These are phyloP conservation scores for Pythium rhizo-oryzae DNA, from an alignment of 352 stramenopile species.

Conservation along the genomic window DNA sequence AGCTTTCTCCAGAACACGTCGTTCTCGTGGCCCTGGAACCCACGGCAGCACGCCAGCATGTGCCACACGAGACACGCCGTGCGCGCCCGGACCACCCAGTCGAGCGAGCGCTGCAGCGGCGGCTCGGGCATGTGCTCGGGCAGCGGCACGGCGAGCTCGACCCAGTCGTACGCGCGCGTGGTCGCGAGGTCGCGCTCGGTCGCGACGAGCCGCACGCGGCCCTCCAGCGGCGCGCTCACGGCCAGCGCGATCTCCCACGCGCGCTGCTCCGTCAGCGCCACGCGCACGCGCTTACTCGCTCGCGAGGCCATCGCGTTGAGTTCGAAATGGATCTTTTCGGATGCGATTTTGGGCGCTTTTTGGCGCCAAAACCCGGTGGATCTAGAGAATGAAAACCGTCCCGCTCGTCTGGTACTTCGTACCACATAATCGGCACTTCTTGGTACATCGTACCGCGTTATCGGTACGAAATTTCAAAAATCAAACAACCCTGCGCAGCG, in stretches of 20 bases:
- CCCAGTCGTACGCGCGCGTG: too few species aligned
- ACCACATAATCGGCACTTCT: too few species aligned
- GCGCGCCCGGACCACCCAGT: not conserved
- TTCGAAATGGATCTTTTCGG: too few species aligned
- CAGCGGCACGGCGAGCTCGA: not conserved
- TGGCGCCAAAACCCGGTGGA: too few species aligned
- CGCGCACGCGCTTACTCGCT: not conserved
- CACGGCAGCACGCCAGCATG: not conserved
- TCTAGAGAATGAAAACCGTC: too few species aligned
- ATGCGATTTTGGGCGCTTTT: too few species aligned
- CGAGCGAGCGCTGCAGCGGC: not conserved
- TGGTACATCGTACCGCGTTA: too few species aligned
- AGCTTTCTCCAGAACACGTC: not conserved
- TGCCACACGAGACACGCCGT: not conserved
- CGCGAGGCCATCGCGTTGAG: not conserved
- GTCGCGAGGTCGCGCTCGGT: too few species aligned
- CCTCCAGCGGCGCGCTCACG: not conserved
- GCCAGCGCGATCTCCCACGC: constrained; percentile 2
- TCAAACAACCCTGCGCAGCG: too few species aligned
- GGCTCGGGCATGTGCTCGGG: not conserved
- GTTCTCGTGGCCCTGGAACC: not conserved
- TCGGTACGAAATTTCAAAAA: too few species aligned
- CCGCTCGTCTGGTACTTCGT: too few species aligned
- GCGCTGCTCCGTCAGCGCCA: not conserved
- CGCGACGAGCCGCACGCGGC: not conserved